These are phyloP conservation scores for Phlegmacium glaucopus DNA, from an alignment of 768 basidiomycete species.

Conservation along the genomic window DNA sequence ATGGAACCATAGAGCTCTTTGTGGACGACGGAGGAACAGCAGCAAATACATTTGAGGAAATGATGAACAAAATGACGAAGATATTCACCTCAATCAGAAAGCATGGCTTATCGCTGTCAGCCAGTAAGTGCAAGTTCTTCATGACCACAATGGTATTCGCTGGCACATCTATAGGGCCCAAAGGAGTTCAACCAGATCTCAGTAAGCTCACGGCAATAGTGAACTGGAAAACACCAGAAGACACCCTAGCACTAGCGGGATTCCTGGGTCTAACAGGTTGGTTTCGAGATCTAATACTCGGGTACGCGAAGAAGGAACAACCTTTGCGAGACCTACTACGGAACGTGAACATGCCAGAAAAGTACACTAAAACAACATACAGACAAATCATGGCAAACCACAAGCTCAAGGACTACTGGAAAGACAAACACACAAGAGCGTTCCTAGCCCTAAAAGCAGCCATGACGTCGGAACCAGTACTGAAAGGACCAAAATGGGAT, in stretches of 20 bases:
- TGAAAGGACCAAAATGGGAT: no score
- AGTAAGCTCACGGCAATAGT: constrained; percentile 33
- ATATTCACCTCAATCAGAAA: constrained; percentile 24
- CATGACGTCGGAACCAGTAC: no score
- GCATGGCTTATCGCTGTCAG: constrained; percentile 27
- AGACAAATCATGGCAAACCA: no score
- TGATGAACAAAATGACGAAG: constrained; percentile 15
- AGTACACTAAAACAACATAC: no score
- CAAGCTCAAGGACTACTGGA: no score
- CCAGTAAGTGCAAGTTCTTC: constrained; percentile 31
- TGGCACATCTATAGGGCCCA: constrained; percentile 24
- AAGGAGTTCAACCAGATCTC: constrained; percentile 29
- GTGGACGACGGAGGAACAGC: constrained; percentile 37
- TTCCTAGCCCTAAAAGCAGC: no score
- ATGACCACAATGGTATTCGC: constrained; percentile 30
- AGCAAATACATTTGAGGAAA: constrained; percentile 27
- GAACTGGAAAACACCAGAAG: constrained; percentile 23
- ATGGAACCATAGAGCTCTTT: constrained; percentile 29
- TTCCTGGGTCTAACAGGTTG: constrained; percentile 31
- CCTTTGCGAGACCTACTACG: constrained; percentile 25
- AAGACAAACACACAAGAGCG: no score
- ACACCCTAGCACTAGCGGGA: constrained; percentile 21
- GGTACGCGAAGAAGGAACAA: constrained; percentile 25
- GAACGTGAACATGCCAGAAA: no score
- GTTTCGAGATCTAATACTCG: constrained; percentile 28